A percentile compares a stretch with the other conserved stretches of the same genome.
phyloP scores from a whole-genome alignment of 441 rosid genomes.

The Populus trichocarpa region DNA sequence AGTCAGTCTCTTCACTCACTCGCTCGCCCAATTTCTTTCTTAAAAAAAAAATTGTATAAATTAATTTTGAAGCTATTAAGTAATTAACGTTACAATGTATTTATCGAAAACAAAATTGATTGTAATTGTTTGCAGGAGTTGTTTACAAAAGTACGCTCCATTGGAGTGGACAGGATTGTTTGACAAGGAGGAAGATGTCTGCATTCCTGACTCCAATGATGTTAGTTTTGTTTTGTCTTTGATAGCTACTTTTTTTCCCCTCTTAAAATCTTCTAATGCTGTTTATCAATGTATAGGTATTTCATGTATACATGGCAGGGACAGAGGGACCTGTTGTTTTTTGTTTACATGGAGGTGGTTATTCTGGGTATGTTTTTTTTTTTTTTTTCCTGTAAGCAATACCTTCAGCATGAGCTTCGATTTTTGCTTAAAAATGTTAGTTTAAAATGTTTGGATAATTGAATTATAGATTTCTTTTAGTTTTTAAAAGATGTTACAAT shows the following conservation, averaged over 20 bases:
- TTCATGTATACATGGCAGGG: conserved; percentile 93
- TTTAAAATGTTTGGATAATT: background rate
- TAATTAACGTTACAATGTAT: background rate
- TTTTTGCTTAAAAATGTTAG: background rate
- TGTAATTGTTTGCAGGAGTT: conserved; percentile 40
- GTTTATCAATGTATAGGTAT: conserved; percentile 49
- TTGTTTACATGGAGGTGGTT: conserved; percentile 97
- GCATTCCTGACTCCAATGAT: conserved; percentile 59
- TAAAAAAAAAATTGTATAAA: background rate
- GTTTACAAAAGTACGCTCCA: conserved; percentile 57
- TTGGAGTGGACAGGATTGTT: conserved; percentile 66
- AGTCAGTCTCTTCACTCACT: conserved; percentile 21
- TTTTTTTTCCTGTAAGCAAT: background rate
- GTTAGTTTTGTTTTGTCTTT: conserved; percentile 36
- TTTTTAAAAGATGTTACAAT: background rate
- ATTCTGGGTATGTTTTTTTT: conserved; percentile 56
- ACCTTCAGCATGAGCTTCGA: background rate
- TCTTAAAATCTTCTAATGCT: background rate
- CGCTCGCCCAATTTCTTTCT: background rate
- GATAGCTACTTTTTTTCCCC: background rate
- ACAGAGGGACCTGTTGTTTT: conserved; percentile 83
- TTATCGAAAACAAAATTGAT: too few relatives aligned
- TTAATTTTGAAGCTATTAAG: background rate
- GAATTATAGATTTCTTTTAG: background rate
- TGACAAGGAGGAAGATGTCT: conserved; percentile 73